A percentile compares a stretch with the other conserved stretches of the same genome.
Conservation (phyloP, 2,329 filamentous ascomycete genomes). For the Hymenoscyphus infarciens region DNA sequence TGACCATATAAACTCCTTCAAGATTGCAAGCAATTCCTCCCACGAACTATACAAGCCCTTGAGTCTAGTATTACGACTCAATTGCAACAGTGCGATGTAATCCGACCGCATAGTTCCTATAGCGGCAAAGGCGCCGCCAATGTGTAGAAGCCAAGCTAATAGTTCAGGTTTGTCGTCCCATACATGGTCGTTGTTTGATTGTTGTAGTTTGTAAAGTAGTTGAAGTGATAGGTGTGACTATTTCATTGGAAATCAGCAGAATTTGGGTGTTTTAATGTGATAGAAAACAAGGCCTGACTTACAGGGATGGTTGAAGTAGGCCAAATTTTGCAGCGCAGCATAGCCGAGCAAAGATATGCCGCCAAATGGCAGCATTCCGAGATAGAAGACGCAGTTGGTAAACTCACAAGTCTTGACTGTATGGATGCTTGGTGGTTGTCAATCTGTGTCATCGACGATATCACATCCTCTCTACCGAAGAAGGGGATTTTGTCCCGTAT, state of each 20-base stretch:
- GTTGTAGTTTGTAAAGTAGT: slow-evolving; percentile 36
- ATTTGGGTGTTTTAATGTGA: neutral
- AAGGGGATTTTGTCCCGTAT: slow-evolving; percentile 34
- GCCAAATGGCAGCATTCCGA: slow-evolving; percentile 39
- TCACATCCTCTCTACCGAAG: slow-evolving; percentile 20
- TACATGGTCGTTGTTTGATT: slow-evolving; percentile 28
- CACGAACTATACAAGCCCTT: slow-evolving; percentile 33
- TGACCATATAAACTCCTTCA: slow-evolving; percentile 41
- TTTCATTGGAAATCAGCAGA: slow-evolving; percentile 15
- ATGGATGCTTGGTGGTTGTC: slow-evolving; percentile 43
- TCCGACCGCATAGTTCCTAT: slow-evolving; percentile 29
- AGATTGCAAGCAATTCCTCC: slow-evolving; percentile 32
- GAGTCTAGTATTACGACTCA: slow-evolving; percentile 22
- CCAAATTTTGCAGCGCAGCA: slow-evolving; percentile 43
- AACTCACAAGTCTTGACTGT: slow-evolving; percentile 38
- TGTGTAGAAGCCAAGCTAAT: slow-evolving; percentile 38
- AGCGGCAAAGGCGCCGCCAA: slow-evolving; percentile 40
- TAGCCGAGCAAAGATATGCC: slow-evolving; percentile 41
- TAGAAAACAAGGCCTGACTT: slow-evolving; percentile 22
- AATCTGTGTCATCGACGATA: slow-evolving; percentile 28
- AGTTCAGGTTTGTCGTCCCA: slow-evolving; percentile 37
- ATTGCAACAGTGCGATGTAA: slow-evolving; percentile 31
- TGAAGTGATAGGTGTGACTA: slow-evolving; percentile 35
- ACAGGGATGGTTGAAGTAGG: slow-evolving; percentile 39
- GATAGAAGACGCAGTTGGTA: slow-evolving; percentile 28